Evolutionary conservation across 192 early-diverging fungal genomes (phyloP), one percentile per base, ranked within the genome.

Genomic region (Linnemannia elongata): DNA sequence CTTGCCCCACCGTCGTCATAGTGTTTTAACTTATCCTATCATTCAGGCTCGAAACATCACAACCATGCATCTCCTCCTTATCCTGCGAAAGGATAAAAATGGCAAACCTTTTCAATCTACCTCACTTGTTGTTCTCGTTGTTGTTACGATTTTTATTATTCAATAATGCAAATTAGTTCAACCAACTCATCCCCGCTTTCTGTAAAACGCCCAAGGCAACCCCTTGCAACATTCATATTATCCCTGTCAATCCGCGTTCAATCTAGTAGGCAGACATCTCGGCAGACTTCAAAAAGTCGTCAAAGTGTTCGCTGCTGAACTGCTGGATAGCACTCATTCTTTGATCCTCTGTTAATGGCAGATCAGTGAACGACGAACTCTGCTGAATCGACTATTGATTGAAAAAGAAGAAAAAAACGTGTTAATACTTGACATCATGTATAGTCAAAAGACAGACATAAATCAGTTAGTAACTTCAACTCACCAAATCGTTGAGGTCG

Each of bases 271-370:
- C 80, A 24, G 75, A 69, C 8, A 80, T 81, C 49, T 87, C 85
- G 13, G 79, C 79, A 55, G 68, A 69, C 13, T 73, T 75, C 41
- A 87, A 76, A 44, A 87, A 77, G 49, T 87, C 76, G 72, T 87
- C 79, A 81, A 87, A 87, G 72, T 87, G 81, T 54, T 87, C 79
- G 22, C 38, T 71, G 74, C 85, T 87, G 63, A 81, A 81, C 76
- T 87, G 81, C 38, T 87, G 85, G 22, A 87, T 71, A 2, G 79
- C 81, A 54, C 54, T 75, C 80, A 81, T 63, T 5, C 85, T 55
- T 42, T 78, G 70, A 35, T 87, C 85, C 49, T 87, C 85, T 17
- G 54, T 70, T 54, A 87, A 72, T 10, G 85, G 68, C 7, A 87
- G 39, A n/a, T 78, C 80, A 2, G 52, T 52, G 60, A 80, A 70